Percentiles rank a stretch among this genome's conserved stretches.
phyloP scores from a whole-genome alignment of 2,329 filamentous ascomycete species.

The Paradendryphiella salina region DNA sequence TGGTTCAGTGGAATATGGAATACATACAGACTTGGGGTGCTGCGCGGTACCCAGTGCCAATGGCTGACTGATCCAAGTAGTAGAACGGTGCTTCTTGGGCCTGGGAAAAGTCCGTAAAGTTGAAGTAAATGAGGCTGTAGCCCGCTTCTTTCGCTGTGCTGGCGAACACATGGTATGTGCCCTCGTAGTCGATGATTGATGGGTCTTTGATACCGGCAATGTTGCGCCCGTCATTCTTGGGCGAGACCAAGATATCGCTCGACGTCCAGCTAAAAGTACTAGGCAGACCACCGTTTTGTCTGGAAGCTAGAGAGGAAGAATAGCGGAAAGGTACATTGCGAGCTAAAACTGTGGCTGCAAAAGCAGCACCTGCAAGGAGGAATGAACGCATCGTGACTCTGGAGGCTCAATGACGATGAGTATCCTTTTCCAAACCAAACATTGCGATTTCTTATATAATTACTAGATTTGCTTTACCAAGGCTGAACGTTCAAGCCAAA shows the following conservation, averaged over 20 bases:
- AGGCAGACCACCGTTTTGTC: constrained; percentile 21
- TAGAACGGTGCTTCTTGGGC: constrained; percentile 42
- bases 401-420: too few species aligned
- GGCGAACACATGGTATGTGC: constrained; percentile 50
- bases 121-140: constrained; percentile 50
- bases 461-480: too few species aligned
- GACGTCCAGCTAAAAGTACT: constrained; percentile 41
- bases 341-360: constrained; percentile 16
- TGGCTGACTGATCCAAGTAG: constrained; percentile 47
- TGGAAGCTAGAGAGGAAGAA: not conserved
- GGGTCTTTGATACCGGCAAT: constrained; percentile 44
- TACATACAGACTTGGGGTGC: constrained; percentile 45
- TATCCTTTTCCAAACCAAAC: too few species aligned
- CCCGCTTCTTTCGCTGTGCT: constrained; percentile 44
- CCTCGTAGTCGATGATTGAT: constrained; percentile 45
- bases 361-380: constrained; percentile 7
- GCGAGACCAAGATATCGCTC: constrained; percentile 28
- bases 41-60: constrained; percentile 49
- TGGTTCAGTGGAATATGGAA: not conserved
- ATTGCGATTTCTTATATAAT: too few species aligned
- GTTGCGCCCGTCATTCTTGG: constrained; percentile 35
- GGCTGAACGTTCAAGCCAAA: too few species aligned
- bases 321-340: constrained; percentile 4
- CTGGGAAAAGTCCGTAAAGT: constrained; percentile 45
- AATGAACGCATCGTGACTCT: constrained; percentile 9